phyloP scores from a whole-genome alignment of 805 yeast genomes.

The Hanseniaspora lindneri region DNA sequence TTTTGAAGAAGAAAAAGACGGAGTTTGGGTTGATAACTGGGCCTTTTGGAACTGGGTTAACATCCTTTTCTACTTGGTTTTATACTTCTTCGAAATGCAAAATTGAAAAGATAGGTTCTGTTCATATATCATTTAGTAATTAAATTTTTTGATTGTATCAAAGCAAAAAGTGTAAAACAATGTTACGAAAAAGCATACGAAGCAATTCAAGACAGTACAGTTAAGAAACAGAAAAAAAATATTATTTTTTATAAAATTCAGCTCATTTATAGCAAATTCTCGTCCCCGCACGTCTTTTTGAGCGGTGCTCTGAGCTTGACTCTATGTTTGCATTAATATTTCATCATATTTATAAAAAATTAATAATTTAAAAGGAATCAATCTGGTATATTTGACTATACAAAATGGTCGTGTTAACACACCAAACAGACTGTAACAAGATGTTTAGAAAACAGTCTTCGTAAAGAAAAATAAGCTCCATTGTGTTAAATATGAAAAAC shows the following conservation, averaged over 20 bases:
- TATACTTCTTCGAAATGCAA: slow-evolving; percentile 64
- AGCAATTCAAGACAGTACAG: no score
- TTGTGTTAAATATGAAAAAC: slow-evolving; percentile 43
- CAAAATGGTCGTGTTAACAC: slow-evolving; percentile 24
- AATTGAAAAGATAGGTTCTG: no score
- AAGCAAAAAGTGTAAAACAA: not conserved
- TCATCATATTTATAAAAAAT: slow-evolving; percentile 41
- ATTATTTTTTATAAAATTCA: slow-evolving; percentile 6
- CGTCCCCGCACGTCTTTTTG: slow-evolving; percentile 38
- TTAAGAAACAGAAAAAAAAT: not conserved
- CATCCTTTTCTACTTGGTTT: slow-evolving; percentile 63
- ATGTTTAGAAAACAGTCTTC: slow-evolving; percentile 28
- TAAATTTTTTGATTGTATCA: no score
- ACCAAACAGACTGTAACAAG: slow-evolving; percentile 13
- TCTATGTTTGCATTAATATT: slow-evolving; percentile 67
- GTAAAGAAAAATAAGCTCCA: slow-evolving; percentile 72
- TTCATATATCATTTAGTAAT: no score
- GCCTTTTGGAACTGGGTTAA: slow-evolving; percentile 97
- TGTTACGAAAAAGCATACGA: not conserved
- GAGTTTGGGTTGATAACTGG: slow-evolving; percentile 50
- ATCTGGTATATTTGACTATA: slow-evolving; percentile 61
- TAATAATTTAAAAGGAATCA: slow-evolving; percentile 19
- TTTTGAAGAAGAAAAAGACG: slow-evolving; percentile 22
- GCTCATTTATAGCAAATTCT: slow-evolving; percentile 43
- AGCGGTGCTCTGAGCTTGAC: slow-evolving; percentile 71